Base-by-base conservation (phyloP, 1,284 basidiomycete species). In the Tylopilus sp. region DNA sequence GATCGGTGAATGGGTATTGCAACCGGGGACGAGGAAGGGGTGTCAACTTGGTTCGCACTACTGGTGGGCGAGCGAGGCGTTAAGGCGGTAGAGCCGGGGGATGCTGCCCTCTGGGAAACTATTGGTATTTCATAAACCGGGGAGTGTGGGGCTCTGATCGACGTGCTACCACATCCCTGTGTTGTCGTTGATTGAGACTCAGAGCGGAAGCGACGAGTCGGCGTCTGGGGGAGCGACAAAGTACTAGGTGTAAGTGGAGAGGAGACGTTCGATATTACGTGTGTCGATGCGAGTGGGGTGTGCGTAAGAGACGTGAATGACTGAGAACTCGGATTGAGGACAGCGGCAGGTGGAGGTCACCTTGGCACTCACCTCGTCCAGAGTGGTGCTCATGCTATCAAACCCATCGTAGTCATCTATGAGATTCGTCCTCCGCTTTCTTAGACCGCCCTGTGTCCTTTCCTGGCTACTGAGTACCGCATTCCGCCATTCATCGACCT, bases 401-500 rank as follows among this genome's bases (percentile, higher is more conserved):
- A 64, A 58, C 11, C 54, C 34, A 26, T 65, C 61, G 26, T 58
- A 60, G 0, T 36, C 41, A 14, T 63, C 47, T 31, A 24, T 49
- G 14, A 45, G 38, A 24, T 47, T 39, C 40, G 20, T 45, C 28
- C 45, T 58, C 44, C 63, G 51, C 30, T 38, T 49, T 44, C 61
- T 53, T 3, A 66, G 34, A 11, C 53, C 55, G 5, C 42, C 30
- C 0, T 8, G 15, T 8, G 29, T 40, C 20, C 45, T 50, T 37
- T 40, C 55, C 43, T 66, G 66, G 46, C 59, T 66, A 50, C 60
- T 64, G 46, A 71, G 63, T 4, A 70, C 71, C 51, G 73, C 65
- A 6, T 65, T 73, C 51, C 78, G 69, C 81, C 82, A 81, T 63
- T 78, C 77, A 21, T 72, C 68, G 7, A 80, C 73, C 59, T 82